These are phyloP conservation scores for Colletotrichum orbiculare DNA, from an alignment of 2,329 filamentous ascomycete genomes.

Conservation along the genomic window DNA sequence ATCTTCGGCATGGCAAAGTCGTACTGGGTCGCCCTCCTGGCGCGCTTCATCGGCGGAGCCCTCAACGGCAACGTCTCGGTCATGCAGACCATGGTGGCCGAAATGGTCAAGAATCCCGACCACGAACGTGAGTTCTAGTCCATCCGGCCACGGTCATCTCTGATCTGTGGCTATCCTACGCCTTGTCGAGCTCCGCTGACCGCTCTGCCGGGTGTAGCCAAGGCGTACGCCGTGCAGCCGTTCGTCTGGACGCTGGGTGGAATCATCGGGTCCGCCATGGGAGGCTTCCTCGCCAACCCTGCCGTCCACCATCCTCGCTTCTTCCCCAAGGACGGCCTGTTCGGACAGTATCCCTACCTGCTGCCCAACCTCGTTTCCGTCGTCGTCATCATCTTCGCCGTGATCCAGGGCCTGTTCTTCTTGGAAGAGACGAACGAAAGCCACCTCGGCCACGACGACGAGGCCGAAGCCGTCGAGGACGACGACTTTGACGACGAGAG, in stretches of 20 bases:
- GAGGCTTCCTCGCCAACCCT: conserved; percentile 50
- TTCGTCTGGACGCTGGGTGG: conserved; percentile 52
- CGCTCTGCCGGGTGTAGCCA: conserved; percentile 38
- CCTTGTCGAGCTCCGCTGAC: conserved; percentile 14
- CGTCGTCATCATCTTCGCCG: conserved; percentile 70
- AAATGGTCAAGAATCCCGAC: conserved; percentile 54
- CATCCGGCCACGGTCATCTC: too few relatives aligned
- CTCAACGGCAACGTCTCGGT: conserved; percentile 54
- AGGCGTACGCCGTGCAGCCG: conserved; percentile 49
- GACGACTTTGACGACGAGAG: conserved; percentile 43
- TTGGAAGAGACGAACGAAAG: conserved; percentile 59
- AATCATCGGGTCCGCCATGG: conserved; percentile 51
- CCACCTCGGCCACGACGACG: conserved; percentile 11
- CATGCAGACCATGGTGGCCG: conserved; percentile 55
- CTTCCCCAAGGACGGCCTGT: conserved; percentile 52
- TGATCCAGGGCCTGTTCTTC: conserved; percentile 72
- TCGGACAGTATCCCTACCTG: conserved; percentile 77
- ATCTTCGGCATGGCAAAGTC: conserved; percentile 53
- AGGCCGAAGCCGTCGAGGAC: conserved; percentile 38
- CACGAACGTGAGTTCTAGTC: conserved; percentile 47
- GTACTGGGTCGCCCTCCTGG: conserved; percentile 56
- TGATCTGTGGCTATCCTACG: too few relatives aligned
- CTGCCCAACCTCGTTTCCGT: conserved; percentile 67
- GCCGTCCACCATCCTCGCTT: conserved; percentile 47
- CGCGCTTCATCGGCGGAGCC: conserved; percentile 52